These are phyloP conservation scores for Camellia lanceoleosa DNA, from an alignment of 148 eudicot species.

Conservation along the genomic window DNA sequence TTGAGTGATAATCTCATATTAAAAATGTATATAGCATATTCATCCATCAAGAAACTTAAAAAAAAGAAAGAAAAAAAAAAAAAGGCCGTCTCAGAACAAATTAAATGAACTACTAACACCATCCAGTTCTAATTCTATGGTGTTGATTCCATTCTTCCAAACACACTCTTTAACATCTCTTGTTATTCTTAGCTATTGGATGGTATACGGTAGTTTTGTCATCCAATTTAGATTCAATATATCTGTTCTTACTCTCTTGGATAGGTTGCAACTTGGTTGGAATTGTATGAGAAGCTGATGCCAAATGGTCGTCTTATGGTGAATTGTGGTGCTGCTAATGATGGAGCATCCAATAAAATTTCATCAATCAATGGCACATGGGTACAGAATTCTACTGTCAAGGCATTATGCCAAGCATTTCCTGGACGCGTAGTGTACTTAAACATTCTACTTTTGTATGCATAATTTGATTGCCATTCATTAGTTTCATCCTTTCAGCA, in stretches of 20 bases:
- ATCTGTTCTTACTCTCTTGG: slow-evolving; percentile 5
- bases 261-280: slow-evolving; percentile 65
- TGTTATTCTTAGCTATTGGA: background rate
- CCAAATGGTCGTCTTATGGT: slow-evolving; percentile 86
- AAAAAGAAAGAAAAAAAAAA: too few species aligned
- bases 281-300: slow-evolving; percentile 57
- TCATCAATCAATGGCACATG: slow-evolving; percentile 30
- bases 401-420: slow-evolving; percentile 65
- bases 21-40: too few species aligned
- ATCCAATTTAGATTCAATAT: background rate
- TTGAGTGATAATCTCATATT: too few species aligned
- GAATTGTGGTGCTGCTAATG: slow-evolving; percentile 68
- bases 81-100: background rate
- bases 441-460: background rate
- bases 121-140: background rate
- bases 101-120: background rate
- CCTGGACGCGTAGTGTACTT: slow-evolving; percentile 41
- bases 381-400: slow-evolving; percentile 51
- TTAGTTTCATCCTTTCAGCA: background rate
- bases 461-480: background rate
- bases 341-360: slow-evolving; percentile 8
- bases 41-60: too few species aligned
- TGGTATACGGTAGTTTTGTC: background rate
- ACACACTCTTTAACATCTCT: background rate
- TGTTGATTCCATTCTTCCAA: background rate